phyloP scores from a whole-genome alignment of 371 early-diverging fungal species.

The Hamiltosporidium tvaerminnensis region DNA sequence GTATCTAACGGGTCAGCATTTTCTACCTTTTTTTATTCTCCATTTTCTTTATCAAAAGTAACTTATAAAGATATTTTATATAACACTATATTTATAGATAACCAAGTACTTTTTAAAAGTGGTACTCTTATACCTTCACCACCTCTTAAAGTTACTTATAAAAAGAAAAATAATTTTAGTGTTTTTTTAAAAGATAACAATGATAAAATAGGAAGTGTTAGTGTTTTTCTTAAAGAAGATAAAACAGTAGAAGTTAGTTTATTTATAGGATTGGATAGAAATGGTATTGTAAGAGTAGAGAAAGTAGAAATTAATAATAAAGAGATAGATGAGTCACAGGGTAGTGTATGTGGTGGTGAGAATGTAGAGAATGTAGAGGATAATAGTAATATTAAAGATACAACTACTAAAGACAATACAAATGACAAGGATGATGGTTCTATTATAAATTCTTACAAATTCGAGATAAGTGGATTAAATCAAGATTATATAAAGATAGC shows the following conservation, averaged over 20 bases:
- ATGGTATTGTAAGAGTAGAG: not conserved
- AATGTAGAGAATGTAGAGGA: no score
- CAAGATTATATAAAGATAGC: constrained; percentile 4
- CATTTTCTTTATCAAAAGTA: not conserved
- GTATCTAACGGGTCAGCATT: constrained; percentile 31
- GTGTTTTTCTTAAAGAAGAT: no score
- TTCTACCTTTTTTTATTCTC: constrained; percentile 14
- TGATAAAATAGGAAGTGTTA: constrained; percentile 9
- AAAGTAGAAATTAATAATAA: not conserved
- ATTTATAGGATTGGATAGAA: no score
- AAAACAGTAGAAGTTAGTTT: no score
- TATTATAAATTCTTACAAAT: not conserved
- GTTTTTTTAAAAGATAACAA: constrained; percentile 29
- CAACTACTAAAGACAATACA: not conserved
- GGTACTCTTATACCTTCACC: not conserved
- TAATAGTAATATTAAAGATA: not conserved
- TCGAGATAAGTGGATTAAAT: constrained; percentile 3
- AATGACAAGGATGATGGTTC: not conserved
- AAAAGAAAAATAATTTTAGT: constrained; percentile 12
- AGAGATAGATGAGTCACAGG: not conserved
- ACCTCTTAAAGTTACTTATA: constrained; percentile 16
- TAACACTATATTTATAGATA: not conserved
- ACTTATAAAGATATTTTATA: no score
- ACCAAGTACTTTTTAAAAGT: constrained; percentile 20
- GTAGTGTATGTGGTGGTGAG: no score